Evolutionary conservation across 202 grass and related monocot genomes (phyloP).

Genomic region (Elaeis oleifera): DNA sequence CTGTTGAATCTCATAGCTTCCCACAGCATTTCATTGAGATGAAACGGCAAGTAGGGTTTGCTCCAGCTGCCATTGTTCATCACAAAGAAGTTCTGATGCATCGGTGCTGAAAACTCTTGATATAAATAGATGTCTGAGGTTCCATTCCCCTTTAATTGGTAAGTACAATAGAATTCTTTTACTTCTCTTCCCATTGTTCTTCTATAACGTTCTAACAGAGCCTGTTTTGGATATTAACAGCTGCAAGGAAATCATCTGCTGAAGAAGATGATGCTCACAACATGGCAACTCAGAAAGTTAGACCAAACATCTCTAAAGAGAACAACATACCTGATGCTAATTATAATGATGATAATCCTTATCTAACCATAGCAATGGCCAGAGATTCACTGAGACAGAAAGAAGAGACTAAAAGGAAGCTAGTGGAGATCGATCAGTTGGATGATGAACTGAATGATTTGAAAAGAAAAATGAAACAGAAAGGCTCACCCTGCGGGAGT

Average conservation of each 20-base stretch:
- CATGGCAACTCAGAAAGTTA: constrained; percentile 8
- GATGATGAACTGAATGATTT: constrained; percentile 54
- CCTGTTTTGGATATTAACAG: constrained; percentile 17
- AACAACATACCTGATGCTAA: constrained; percentile 47
- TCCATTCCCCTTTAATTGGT: constrained; percentile 69
- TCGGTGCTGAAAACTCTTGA: constrained; percentile 70
- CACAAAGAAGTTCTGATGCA: constrained; percentile 30
- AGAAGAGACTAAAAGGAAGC: constrained; percentile 77
- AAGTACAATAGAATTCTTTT: constrained; percentile 5
- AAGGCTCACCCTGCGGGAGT: constrained; percentile 48
- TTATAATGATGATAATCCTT: constrained; percentile 48
- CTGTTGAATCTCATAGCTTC: constrained; percentile 63
- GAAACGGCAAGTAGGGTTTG: constrained; percentile 61
- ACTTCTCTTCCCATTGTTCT: not conserved
- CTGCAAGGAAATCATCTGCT: constrained; percentile 45
- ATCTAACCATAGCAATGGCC: constrained; percentile 74
- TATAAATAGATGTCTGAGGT: constrained; percentile 46
- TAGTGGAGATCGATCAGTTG: constrained; percentile 52
- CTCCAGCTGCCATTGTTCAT: constrained; percentile 71
- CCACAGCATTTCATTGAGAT: constrained; percentile 68
- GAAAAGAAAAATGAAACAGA: constrained; percentile 63
- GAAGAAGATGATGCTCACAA: constrained; percentile 41
- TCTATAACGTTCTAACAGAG: not conserved
- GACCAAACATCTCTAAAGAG: constrained; percentile 45
- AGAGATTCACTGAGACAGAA: constrained; percentile 82